Base-by-base conservation (phyloP, 345 rosid genomes). In the Excoecaria agallocha region DNA sequence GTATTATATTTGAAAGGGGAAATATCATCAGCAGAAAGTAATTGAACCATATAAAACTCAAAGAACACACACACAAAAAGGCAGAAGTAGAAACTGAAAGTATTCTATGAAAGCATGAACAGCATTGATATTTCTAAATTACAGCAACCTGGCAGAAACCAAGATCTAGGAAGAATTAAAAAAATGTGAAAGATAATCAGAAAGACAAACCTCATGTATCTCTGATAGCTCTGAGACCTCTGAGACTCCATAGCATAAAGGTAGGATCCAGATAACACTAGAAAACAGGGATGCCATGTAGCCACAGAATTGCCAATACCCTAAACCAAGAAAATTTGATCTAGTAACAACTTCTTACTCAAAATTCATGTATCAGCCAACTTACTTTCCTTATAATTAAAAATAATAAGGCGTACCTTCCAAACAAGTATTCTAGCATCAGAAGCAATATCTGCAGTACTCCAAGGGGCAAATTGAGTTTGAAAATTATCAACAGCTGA, bases 301-400 rank as follows among this genome's bases (percentile, higher is more conserved):
- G 99, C 94, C 80, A 93, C 85, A 38, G 96, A 89, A 82, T 95
- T 90, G 56, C 97, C 99, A 82, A 95, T 91, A 64, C 99, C 99
- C 99, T 95, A 77, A 79, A 81, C 57, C 76, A 78, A 68, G 66
- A 59, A 76, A 62, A 78, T 60, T 43, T 10, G 49, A 54, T n/a
- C 73, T 22, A 11, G 39, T n/a, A 66, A 68, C 20, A 46, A 52
- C 38, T 67, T 75, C 51, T 43, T 59, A 80, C 80, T 68, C 68
- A 79, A 46, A 71, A 74, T 50, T 74, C 57, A 73, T 55, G 79
- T 69, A 76, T 63, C 76, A 69, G 54, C 68, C 70, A 77, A 64
- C 66, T 78, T 70, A 45, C 55, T 71, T 62, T 68, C 45, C 65
- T 52, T 41, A 49, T 57, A 10, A 55, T 8, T 64, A 20, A 60